Base-by-base conservation (phyloP, 1,139 yeast genomes). In the Pichia sp. region DNA sequence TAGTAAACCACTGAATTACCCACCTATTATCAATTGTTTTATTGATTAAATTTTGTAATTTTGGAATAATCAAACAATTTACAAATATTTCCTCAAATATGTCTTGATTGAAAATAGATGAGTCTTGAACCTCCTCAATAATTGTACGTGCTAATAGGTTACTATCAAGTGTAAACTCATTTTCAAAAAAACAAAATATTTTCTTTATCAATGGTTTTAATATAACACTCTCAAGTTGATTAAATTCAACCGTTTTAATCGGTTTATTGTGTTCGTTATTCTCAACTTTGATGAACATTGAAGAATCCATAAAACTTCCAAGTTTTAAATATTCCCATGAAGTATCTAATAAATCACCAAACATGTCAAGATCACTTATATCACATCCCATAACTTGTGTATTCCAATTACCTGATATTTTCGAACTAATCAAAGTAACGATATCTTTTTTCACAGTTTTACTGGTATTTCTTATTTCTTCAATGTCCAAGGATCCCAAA, bases 1-100 rank as follows among this genome's bases (percentile, higher is more conserved):
- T 39, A 3, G 42, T 67, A 36, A 73, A 51, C 78, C 78, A 74
- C 23, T 74, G 78, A 48, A 69, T 64, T 1, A 74, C 54, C 76
- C 77, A 73, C 8, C 55, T 48, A 45, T 68, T 68, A 5, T 73
- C 73, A 2, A 56, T 58, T 18, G 36, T 32, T 32, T 16, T 4
- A 18, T 16, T 11, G 3, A 77, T 58, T 0, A 62, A 63, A 1
- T 54, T 42, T 0, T 58, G 41, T 8, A 79, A 57, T 27, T 65
- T 67, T 0, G 80, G 77, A 0, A 64, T 32, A 32, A 32, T 16
- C 22, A 32, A 16, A 32, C 36, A 32, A 9, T 32, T 32, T 16
- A 32, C 11, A 18, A 32, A 32, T 32, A 32, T 18, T 32, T 32
- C 36, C 29, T 51, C 43, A 12, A 48, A 42, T 8, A 47, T 18